Percentiles rank a stretch among this genome's conserved stretches.
Conservation (phyloP, 2,329 filamentous ascomycete genomes). For the Neonectria neomacrospora region DNA sequence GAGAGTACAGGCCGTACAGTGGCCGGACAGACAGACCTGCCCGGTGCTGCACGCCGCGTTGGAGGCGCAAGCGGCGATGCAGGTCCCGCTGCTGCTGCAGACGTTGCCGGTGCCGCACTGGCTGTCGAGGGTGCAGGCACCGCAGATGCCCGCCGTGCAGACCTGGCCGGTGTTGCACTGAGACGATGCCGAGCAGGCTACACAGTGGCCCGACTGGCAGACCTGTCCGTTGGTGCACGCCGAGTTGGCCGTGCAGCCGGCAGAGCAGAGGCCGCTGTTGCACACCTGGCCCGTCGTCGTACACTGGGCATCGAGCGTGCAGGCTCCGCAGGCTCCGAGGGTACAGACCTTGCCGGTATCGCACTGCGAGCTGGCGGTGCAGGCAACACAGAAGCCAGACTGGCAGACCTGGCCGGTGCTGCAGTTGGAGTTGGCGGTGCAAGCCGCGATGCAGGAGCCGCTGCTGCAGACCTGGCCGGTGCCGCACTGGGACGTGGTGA, state of each 20-base stretch:
- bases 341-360: conserved; percentile 9
- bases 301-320: conserved; percentile 1
- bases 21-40: conserved; percentile 11
- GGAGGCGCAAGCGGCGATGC: conserved; percentile 18
- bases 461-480: conserved; percentile 22
- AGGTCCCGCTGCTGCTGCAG: conserved; percentile 18
- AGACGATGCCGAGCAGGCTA: conserved; percentile 3
- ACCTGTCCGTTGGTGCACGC: conserved; percentile 20
- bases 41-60: conserved; percentile 16
- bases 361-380: conserved; percentile 21
- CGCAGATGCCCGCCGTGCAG: conserved; percentile 6
- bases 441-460: conserved; percentile 10
- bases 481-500: conserved; percentile 6
- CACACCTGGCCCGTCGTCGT: conserved; percentile 2
- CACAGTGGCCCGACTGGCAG: conserved; percentile 17
- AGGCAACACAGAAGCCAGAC: conserved; percentile 8
- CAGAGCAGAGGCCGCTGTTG: conserved; percentile 14
- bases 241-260: conserved; percentile 10
- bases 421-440: conserved; percentile 13
- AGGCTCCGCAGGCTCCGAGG: conserved; percentile 1
- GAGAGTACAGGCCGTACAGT: conserved; percentile 19
- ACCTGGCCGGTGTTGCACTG: conserved; percentile 20
- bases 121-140: neutral
- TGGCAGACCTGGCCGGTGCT: conserved; percentile 22
- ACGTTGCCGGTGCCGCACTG: conserved; percentile 4